Conservation (phyloP, 129 eudicot genomes). For the Tagetes patula region DNA sequence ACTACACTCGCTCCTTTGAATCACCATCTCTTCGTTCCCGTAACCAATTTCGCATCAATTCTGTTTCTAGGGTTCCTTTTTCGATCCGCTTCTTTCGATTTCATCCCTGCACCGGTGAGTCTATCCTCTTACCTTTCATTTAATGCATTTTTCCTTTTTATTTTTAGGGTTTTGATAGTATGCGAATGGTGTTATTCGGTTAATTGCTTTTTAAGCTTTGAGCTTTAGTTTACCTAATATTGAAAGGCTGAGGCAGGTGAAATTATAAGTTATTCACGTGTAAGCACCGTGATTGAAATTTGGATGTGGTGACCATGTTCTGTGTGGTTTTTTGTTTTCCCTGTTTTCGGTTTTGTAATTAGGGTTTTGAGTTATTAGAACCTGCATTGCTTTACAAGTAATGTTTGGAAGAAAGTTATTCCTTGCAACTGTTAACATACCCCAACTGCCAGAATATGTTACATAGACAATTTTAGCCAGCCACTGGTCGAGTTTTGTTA, state of each 20-base stretch:
- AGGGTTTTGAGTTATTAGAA: slow-evolving; percentile 22
- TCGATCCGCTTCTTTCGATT: slow-evolving; percentile 32
- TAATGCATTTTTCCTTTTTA: neutral
- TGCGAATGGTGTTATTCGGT: slow-evolving; percentile 13
- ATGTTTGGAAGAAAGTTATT: neutral
- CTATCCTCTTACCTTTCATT: neutral
- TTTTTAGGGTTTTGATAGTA: slow-evolving; percentile 31
- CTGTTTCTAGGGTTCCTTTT: slow-evolving; percentile 30
- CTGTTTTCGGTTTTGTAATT: slow-evolving; percentile 18
- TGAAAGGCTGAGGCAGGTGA: slow-evolving; percentile 4
- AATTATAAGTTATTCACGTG: neutral
- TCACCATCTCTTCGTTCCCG: neutral
- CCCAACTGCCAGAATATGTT: neutral
- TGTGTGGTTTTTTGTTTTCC: neutral
- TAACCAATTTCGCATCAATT: neutral
- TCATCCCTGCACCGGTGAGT: slow-evolving; percentile 25
- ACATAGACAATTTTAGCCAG: neutral
- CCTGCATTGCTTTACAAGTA: neutral
- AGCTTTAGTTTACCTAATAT: slow-evolving; percentile 19
- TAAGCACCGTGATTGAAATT: slow-evolving; percentile 4
- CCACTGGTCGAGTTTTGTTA: no score
- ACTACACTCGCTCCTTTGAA: neutral
- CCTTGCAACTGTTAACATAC: neutral
- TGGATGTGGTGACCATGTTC: slow-evolving; percentile 10
- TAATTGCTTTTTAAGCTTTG: slow-evolving; percentile 13